Base-by-base conservation (phyloP, 371 early-diverging fungal genomes). In the Mortierella sp. region DNA sequence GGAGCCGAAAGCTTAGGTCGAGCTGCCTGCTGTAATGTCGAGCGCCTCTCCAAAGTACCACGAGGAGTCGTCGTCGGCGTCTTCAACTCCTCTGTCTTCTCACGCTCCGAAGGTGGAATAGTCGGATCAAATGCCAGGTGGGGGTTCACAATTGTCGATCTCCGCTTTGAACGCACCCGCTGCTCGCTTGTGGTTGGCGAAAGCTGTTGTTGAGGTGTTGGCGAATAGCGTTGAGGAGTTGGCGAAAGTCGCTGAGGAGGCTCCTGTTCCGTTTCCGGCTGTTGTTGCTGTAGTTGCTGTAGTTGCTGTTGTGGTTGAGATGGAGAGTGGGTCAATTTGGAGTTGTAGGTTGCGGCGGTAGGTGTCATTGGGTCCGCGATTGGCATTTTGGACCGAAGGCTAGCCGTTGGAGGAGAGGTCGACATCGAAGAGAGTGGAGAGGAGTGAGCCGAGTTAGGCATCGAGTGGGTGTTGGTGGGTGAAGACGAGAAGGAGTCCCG, bases 111-210 rank as follows among this genome's bases (percentile, higher is more conserved):
- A 22, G 78, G 73, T 19, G 73, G 29, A 6, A 73, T 73, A 31
- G 78, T 78, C 14, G 78, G 78, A 58, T 78, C 78, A 39, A 78
- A 78, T 14, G 78, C 78, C 41, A 78, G 29, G 34, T 78, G 78
- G 4, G 78, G 73, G 29, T 78, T 78, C 1, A 44, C 45, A 41
- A 73, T 52, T 2, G 78, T 65, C 13, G 73, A 52, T 22, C 29
- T 47, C n/a, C 70, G 37, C 65, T 47, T 72, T 7, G 50, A 10
- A 8, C 78, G 78, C 61, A 61, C 61, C 19, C 61, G 61, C 61
- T 61, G 61, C 7, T 65, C 73, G 3, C 26, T 22, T 13, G 40
- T 53, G 8, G 9, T 39, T 37, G 67, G 76, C 2, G 70, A 65
- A 48, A 53, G 76, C 31, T 63, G 43, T 5, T 74, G 63, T 43